These are phyloP conservation scores for Daedaleopsis sinensis DNA, from an alignment of 768 basidiomycete species.

Conservation along the genomic window DNA sequence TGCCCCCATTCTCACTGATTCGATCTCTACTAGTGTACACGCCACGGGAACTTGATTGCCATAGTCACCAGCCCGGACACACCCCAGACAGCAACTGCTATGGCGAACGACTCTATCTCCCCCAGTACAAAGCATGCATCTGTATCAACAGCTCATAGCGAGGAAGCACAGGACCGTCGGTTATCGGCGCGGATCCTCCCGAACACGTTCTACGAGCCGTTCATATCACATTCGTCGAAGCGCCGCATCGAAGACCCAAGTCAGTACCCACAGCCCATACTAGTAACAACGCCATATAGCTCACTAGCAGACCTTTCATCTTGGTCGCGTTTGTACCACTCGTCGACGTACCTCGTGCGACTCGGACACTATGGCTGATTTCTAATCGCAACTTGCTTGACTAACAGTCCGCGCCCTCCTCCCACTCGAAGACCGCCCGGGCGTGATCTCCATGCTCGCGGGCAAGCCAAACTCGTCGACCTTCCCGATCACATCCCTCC, in stretches of 20 bases:
- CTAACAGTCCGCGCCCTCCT: conserved; percentile 65
- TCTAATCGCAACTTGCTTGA: conserved; percentile 22
- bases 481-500: conserved; percentile 88
- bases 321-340: neutral
- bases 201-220: conserved; percentile 53
- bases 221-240: conserved; percentile 63
- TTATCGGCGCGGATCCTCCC: conserved; percentile 39
- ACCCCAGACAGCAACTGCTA: neutral
- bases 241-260: conserved; percentile 64
- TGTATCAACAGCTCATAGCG: neutral
- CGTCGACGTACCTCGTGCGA: conserved; percentile 31
- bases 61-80: no score
- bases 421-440: conserved; percentile 78
- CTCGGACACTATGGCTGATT: no score
- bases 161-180: neutral
- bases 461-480: conserved; percentile 91
- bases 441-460: conserved; percentile 80
- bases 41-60: no score
- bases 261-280: conserved; percentile 34
- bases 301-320: neutral
- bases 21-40: neutral
- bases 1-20: neutral
- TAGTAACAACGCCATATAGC: neutral
- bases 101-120: neutral
- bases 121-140: neutral